Evolutionary conservation across 176 grass and related monocot genomes (phyloP).

Genomic region (Eremochloa ophiuroides): DNA sequence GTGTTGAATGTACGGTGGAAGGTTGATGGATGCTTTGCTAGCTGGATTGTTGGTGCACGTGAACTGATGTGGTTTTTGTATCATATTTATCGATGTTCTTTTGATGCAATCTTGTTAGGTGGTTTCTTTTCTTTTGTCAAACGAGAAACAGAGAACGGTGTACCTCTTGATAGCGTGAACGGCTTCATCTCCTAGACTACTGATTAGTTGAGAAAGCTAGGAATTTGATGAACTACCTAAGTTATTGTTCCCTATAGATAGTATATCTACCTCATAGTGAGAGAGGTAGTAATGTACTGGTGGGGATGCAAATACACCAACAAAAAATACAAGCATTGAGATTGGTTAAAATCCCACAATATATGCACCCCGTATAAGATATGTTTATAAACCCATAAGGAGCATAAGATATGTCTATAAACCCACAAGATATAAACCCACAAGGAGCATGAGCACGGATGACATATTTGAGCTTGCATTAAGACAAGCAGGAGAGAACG

Average conservation of each 20-base stretch:
- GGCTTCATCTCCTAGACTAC: not conserved
- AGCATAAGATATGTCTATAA: no score
- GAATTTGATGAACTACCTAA: not conserved
- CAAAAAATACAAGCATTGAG: no score
- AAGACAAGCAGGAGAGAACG: no score
- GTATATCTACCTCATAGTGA: no score
- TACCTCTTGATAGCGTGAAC: not conserved
- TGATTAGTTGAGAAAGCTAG: not conserved
- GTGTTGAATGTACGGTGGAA: not conserved
- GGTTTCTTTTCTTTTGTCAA: not conserved
- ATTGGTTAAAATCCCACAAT: no score
- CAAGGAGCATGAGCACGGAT: no score
- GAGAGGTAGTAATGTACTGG: no score
- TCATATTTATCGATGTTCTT: not conserved
- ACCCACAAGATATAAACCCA: no score
- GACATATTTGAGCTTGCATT: no score
- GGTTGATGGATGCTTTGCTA: not conserved
- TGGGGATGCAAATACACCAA: no score
- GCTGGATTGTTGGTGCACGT: not conserved
- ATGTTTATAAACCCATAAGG: no score
- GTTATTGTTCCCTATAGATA: not conserved
- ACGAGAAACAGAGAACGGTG: not conserved
- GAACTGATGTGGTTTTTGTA: not conserved
- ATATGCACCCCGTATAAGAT: no score
- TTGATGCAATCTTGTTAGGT: not conserved